Conservation (phyloP, 2,329 filamentous ascomycete genomes). For the Amylocarpus encephaloides region DNA sequence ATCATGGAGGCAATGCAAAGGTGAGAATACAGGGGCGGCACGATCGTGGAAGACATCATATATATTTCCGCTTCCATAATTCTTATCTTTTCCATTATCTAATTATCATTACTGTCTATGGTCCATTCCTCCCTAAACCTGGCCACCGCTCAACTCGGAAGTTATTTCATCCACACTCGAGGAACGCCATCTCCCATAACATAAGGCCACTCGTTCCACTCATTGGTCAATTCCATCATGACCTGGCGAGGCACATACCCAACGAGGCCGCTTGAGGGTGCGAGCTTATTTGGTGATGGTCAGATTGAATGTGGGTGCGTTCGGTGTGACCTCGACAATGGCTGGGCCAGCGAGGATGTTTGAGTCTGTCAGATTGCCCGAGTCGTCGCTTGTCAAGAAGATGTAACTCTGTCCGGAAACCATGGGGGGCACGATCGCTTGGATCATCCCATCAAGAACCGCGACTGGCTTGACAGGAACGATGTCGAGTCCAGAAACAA, state of each 20-base stretch:
- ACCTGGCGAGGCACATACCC: neutral
- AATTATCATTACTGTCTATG: too few species aligned
- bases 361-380: conserved; percentile 32
- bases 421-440: conserved; percentile 28
- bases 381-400: conserved; percentile 35
- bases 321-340: conserved; percentile 31
- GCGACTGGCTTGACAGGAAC: conserved; percentile 34
- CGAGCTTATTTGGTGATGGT: conserved; percentile 7
- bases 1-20: too few species aligned
- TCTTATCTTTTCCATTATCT: too few species aligned
- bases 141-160: too few species aligned
- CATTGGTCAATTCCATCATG: neutral
- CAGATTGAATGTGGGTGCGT: conserved; percentile 24
- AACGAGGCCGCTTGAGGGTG: neutral
- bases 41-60: too few species aligned
- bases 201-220: too few species aligned
- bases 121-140: too few species aligned
- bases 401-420: conserved; percentile 36
- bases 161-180: too few species aligned
- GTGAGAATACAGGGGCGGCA: too few species aligned
- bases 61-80: too few species aligned
- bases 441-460: conserved; percentile 24
- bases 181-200: too few species aligned
- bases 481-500: conserved; percentile 27
- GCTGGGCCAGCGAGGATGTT: conserved; percentile 35